phyloP scores from a whole-genome alignment of 345 rosid species.

The Euphorbia pulcherrima region DNA sequence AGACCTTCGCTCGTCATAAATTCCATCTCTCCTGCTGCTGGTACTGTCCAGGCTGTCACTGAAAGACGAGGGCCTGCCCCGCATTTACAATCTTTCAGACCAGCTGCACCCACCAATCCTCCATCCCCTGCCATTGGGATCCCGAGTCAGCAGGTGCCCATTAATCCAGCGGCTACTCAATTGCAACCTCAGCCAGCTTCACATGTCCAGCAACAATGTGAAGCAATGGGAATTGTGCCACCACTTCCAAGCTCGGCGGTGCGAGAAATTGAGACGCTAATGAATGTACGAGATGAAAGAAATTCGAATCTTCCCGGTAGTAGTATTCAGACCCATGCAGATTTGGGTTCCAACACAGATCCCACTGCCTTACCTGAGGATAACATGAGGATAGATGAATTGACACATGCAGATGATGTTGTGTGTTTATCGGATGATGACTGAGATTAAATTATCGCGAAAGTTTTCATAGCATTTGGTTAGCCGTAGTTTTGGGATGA shows the following conservation, averaged over 20 bases:
- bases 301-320: constrained; percentile 13
- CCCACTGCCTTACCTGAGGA: constrained; percentile 5
- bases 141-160: constrained; percentile 15
- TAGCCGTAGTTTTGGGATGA: too few relatives aligned
- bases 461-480: too few relatives aligned
- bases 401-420: too few relatives aligned
- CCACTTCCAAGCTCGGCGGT: constrained; percentile 15
- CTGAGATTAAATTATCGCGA: too few relatives aligned
- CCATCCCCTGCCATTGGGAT: constrained; percentile 20
- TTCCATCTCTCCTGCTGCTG: constrained; percentile 25
- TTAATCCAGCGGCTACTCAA: constrained; percentile 15
- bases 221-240: constrained; percentile 12
- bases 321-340: constrained; percentile 9
- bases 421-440: too few relatives aligned
- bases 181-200: constrained; percentile 11
- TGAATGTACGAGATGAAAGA: constrained; percentile 19
- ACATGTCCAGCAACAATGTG: constrained; percentile 3
- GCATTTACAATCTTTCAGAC: constrained; percentile 45
- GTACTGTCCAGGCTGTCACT: constrained; percentile 31
- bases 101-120: constrained; percentile 21
- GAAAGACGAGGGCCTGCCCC: constrained; percentile 54
- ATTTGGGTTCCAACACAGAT: constrained; percentile 8
- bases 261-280: constrained; percentile 19
- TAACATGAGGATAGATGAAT: constrained; percentile 3
- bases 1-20: constrained; percentile 38